Evolutionary conservation across 1,284 basidiomycete species (phyloP).

Genomic region (Ganoderma lingzhi): DNA sequence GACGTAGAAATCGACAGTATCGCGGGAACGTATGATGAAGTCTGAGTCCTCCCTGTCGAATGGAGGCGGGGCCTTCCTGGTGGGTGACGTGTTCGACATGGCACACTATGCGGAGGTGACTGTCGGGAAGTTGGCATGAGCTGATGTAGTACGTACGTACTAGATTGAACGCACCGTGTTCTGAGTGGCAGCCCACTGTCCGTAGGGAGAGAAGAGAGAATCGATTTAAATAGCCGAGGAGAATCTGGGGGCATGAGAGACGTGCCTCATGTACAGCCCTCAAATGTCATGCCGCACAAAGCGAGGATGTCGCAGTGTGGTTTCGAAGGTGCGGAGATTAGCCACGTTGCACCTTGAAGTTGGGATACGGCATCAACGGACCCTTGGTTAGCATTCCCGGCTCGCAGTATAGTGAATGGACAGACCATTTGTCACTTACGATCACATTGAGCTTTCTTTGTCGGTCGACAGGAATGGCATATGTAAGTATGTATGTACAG

Average conservation of each 20-base stretch:
- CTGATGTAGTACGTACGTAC: no score
- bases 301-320: background rate
- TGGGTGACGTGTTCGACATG: background rate
- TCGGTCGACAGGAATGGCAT: no score
- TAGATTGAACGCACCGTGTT: background rate
- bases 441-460: no score
- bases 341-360: background rate
- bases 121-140: background rate
- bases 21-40: slow-evolving; percentile 42
- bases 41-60: slow-evolving; percentile 31
- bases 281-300: background rate
- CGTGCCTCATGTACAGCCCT: background rate
- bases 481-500: no score
- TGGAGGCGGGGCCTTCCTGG: slow-evolving; percentile 6
- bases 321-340: background rate
- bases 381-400: no score
- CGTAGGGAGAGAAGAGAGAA: background rate
- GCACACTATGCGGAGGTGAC: background rate
- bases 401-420: no score
- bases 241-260: background rate
- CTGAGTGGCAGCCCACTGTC: background rate
- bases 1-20: slow-evolving; percentile 31
- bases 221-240: background rate
- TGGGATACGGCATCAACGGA: background rate
- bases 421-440: no score